A percentile compares a stretch with the other conserved stretches of the same genome.
These are phyloP conservation scores for Trichophyton schoenleinii DNA, from an alignment of 2,329 filamentous ascomycete species.

Conservation along the genomic window DNA sequence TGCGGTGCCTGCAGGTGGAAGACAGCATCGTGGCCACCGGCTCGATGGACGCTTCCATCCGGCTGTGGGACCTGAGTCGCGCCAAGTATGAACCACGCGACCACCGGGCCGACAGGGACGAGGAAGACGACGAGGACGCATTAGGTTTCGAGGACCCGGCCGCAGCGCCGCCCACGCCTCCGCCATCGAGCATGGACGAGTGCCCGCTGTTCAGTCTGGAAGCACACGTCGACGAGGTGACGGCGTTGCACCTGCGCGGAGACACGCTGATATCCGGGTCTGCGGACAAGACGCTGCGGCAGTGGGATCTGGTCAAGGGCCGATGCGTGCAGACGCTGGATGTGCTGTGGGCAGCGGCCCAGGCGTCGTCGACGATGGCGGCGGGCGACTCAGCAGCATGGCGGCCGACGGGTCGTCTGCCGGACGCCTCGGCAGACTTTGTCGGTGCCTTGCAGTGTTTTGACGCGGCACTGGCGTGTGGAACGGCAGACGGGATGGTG, in stretches of 20 bases:
- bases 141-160: conserved; percentile 60
- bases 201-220: conserved; percentile 80
- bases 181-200: conserved; percentile 67
- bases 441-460: conserved; percentile 92
- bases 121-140: conserved; percentile 42
- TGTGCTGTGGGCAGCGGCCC: conserved; percentile 93
- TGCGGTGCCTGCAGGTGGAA: conserved; percentile 82
- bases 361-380: conserved; percentile 60
- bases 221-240: conserved; percentile 87
- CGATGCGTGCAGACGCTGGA: conserved; percentile 94
- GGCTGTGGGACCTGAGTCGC: conserved; percentile 85
- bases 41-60: conserved; percentile 86
- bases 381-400: conserved; percentile 47
- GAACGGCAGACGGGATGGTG: conserved; percentile 95
- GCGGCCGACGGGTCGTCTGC: conserved; percentile 54
- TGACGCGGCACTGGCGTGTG: conserved; percentile 86
- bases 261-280: conserved; percentile 90
- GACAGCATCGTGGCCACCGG: conserved; percentile 93
- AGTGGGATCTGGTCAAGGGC: conserved; percentile 97
- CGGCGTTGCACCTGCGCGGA: conserved; percentile 78
- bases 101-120: conserved; percentile 45
- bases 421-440: conserved; percentile 67
- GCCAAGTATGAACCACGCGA: conserved; percentile 68
- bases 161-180: conserved; percentile 54
- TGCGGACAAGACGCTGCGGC: conserved; percentile 89